Evolutionary conservation across 164 flowering plant species (phyloP), one percentile per base, ranked within the genome.

Genomic region (Tetrastigma voinierianum): DNA sequence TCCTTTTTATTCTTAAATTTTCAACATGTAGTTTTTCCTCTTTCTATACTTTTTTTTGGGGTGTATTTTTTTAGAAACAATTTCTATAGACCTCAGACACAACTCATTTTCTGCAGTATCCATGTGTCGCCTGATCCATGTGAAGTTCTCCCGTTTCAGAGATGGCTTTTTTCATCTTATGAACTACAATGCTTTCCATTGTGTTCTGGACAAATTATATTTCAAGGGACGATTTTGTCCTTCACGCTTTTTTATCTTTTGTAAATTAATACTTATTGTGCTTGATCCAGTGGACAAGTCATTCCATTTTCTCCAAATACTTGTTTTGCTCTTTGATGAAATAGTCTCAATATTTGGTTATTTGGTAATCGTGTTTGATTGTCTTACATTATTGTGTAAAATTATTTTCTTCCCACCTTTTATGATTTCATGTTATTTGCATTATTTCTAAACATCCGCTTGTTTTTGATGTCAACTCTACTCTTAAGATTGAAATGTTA

Each of bases 241-340:
- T 32, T 32, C 6, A 1, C 6, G 3, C 18, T 6, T 17, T 53
- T 17, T 3, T 8, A 14, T 19, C 6, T 53, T 19, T 17, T 16
- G 3, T 1, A 14, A 14, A 14, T 10, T 20, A 53, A 2, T 17
- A n/a, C 10, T n/a, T n/a, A n/a, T n/a, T n/a, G 9, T 10, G 6
- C n/a, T n/a, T 13, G n/a, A 49, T 17, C 25, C 11, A 46, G n/a
- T n/a, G 13, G 66, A 65, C 62, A 46, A 66, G 70, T 73, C 61
- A 52, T 60, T 64, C 71, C 43, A 17, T 46, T 47, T 24, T 54
- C 32, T 15, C 20, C 23, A 16, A 14, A 1, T 23, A 3, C 14
- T 54, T 43, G 16, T 32, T 57, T 40, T 32, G 8, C 40, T 4
- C 40, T n/a, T 16, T 46, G 55, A 32, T 57, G 8, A 10, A 9